Evolutionary conservation across 441 rosid genomes (phyloP), one percentile per base, ranked within the genome.

Genomic region (Mallotus japonicus): DNA sequence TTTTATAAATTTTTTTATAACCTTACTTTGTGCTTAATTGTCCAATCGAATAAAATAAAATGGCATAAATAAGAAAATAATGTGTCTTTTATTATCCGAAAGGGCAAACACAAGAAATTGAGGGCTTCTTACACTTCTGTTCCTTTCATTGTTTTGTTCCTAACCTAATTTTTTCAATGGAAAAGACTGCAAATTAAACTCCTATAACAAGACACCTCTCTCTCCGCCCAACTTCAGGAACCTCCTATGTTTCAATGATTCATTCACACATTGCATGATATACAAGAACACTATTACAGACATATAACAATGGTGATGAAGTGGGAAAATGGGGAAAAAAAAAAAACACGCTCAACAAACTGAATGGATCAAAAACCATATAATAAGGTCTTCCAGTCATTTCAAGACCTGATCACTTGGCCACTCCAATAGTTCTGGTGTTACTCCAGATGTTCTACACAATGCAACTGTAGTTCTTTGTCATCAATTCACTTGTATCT

Each of bases 361-460:
- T 34, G 63, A 70, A 65, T 66, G 19, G 49, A 73, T 72, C 9
- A 75, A 2, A 44, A 75, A 68, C 57, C 20, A 19, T 37, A 50
- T 69, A 51, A 60, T 22, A 53, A 62, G 40, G 60, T 63, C 55
- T 56, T 65, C 80, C 58, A 49, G 55, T 63, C 64, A 19, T 62
- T 64, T 73, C 70, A 47, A 37, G 74, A 37, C 20, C 57, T 60
- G 70, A 65, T 78, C 70, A 54, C 65, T 15, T 59, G 65, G 71
- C 74, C 71, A 44, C 46, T 24, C 69, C 19, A 69, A 15, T 55
- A 44, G n/a, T 70, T 70, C 65, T 24, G 73, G 72, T 20, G 64
- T 65, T 44, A 14, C 47, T 60, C 65, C 16, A 19, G 63, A 73
- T 58, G 44, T 69, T 72, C 76, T 63, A 73, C 46, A 44, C 49